Evolutionary conservation across 2,329 filamentous ascomycete genomes (phyloP), one percentile per base, ranked within the genome.

Genomic region (Claviceps africana): DNA sequence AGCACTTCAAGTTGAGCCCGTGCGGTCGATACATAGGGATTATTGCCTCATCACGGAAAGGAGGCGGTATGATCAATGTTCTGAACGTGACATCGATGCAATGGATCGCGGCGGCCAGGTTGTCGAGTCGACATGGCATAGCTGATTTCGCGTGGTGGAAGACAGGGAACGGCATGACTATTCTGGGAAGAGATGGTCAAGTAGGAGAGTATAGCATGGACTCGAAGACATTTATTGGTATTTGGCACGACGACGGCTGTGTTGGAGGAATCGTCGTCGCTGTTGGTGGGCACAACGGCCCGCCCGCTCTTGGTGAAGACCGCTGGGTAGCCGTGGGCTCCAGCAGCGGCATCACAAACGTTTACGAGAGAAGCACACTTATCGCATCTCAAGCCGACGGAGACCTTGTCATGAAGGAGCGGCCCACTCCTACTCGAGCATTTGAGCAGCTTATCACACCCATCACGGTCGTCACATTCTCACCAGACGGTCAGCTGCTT

Each of bases 131-230:
- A 48, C 83, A 88, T 49, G 90, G 90, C 39, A 83, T 97, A 47
- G 85, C 88, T 1, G 91, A 96, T 66, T 94, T 96, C 62, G 82
- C 81, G 1, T 98, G 93, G 93, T 96, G 90, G 90, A 77, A 81
- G 51, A 82, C 88, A 55, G 86, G 90, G 35, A 78, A 83, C 42
- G 91, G 90, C 4, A 73, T 98, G 61, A 85, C 82, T 0, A 85
- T 95, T 43, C 80, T 86, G 1, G 89, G 88, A 55, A 90, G 85
- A 66, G 88, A 86, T 58, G 93, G 93, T 25, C 87, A 95, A 63
- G 79, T 97, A 7, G 89, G 87, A 51, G 93, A 98, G 71, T 98
- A 88, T 79, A 85, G 82, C 63, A 73, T 94, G 54, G 72, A 74
- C 22, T 70, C 78, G 25, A 77, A 77, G 53, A 78, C 82, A 11